Evolutionary conservation across 768 basidiomycete genomes (phyloP), one percentile per base, ranked within the genome.

Genomic region (Auricularia sp.): DNA sequence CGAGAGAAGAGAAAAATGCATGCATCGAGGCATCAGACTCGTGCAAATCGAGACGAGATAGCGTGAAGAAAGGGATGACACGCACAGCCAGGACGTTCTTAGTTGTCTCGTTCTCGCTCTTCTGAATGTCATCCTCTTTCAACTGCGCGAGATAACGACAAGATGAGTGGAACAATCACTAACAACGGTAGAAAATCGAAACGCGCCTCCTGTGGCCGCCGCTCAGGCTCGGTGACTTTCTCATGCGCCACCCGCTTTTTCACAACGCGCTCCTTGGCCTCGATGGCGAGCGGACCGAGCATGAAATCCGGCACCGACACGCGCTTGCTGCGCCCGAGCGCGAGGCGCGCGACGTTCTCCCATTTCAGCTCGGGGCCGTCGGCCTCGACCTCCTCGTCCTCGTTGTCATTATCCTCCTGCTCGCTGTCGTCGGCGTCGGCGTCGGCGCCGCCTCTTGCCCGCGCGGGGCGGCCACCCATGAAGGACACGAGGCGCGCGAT

Each of bases 271-370:
- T 90, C 88, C 76, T 92, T 97, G 72, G 87, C 87, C 72, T 95
- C 91, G 36, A 92, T 79, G 0, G 87, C 86, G 12, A 99, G 78
- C 21, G 97, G 96, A 1, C 97, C 97, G 33, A 94, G 81, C 93
- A 98, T 95, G 75, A 95, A 95, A 62, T 92, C 88, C 68, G 91
- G 83, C 6, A 83, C 86, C 1, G 91, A 87, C 3, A 87, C 90
- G 35, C 94, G 81, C 67, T 85, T 82, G 67, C 87, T 93, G 71
- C 89, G 87, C 42, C 85, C 87, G 18, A 93, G 79, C 0, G 92
- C 91, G 68, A 88, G 87, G 67, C 89, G 85, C 4, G 93, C 97
- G 36, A 98, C 84, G 64, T 83, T 84, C 66, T 87, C 85, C 96
- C 96, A 99, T 64, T 92, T 84, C 21, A 93, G 78, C 5, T 77